Evolutionary conservation across 768 basidiomycete genomes (phyloP).

Genomic region (Calocybe indica): DNA sequence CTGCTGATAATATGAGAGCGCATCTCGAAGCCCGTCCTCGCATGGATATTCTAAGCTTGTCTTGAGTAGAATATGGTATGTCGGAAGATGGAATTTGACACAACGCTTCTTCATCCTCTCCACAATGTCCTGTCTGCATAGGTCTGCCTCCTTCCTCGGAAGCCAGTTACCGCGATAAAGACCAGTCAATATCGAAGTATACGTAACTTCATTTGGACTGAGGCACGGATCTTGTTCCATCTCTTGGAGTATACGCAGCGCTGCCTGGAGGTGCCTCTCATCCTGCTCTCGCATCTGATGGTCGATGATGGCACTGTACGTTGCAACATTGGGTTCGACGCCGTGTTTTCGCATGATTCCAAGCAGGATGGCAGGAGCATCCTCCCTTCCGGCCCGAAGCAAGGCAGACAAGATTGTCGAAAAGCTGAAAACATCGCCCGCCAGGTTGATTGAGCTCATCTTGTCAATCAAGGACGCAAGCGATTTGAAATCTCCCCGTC

Average conservation of each 20-base stretch:
- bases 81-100: conserved; percentile 51
- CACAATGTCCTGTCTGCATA: conserved; percentile 45
- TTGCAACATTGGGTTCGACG: conserved; percentile 66
- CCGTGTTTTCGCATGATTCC: conserved; percentile 73
- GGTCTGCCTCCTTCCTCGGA: conserved; percentile 34
- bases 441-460: conserved; percentile 47
- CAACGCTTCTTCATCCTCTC: conserved; percentile 51
- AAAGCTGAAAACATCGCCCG: conserved; percentile 80
- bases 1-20: conserved; percentile 52
- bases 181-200: conserved; percentile 72
- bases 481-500: conserved; percentile 54
- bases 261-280: conserved; percentile 49
- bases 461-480: conserved; percentile 53
- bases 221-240: conserved; percentile 61
- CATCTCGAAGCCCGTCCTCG: conserved; percentile 45
- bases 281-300: conserved; percentile 57
- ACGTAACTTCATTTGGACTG: conserved; percentile 74
- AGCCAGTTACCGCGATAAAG: conserved; percentile 58
- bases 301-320: conserved; percentile 77
- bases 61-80: conserved; percentile 75
- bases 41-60: conserved; percentile 52
- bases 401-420: conserved; percentile 81
- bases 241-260: conserved; percentile 60
- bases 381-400: conserved; percentile 57
- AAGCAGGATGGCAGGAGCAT: conserved; percentile 61